Percentiles rank a stretch among this genome's conserved stretches.
Conservation (phyloP, 1,284 basidiomycete species). For the Trametes pubescens region DNA sequence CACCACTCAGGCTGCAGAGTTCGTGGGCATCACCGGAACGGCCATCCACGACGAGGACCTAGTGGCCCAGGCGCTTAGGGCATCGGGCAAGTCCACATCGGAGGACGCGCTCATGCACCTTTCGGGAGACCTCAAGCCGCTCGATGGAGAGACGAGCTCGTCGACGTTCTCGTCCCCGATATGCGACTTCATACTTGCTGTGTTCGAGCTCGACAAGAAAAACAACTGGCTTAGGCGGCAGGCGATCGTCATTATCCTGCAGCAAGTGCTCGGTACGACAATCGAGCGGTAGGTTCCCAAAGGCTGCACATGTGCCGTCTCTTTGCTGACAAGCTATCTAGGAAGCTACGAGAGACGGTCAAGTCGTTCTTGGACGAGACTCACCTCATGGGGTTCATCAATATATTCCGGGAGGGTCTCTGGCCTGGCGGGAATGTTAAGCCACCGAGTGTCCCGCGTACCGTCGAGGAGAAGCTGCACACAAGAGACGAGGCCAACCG, state of each 20-base stretch:
- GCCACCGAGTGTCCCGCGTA: slow-evolving; percentile 68
- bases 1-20: slow-evolving; percentile 87
- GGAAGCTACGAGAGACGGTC: slow-evolving; percentile 87
- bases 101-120: slow-evolving; percentile 75
- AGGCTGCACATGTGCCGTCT: background rate
- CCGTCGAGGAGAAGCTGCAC: slow-evolving; percentile 78
- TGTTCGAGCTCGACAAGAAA: slow-evolving; percentile 95
- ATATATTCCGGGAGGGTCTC: slow-evolving; percentile 72
- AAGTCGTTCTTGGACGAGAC: slow-evolving; percentile 70
- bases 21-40: slow-evolving; percentile 82
- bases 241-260: slow-evolving; percentile 94
- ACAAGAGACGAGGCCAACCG: slow-evolving; percentile 88
- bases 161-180: slow-evolving; percentile 93
- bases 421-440: slow-evolving; percentile 88
- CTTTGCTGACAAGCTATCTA: slow-evolving; percentile 41
- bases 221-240: slow-evolving; percentile 97
- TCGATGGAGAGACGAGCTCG: slow-evolving; percentile 87
- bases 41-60: slow-evolving; percentile 86
- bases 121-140: slow-evolving; percentile 75
- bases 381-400: slow-evolving; percentile 73
- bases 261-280: slow-evolving; percentile 94
- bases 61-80: slow-evolving; percentile 79
- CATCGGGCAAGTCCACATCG: slow-evolving; percentile 67
- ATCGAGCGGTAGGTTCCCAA: slow-evolving; percentile 80
- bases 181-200: slow-evolving; percentile 90